These are phyloP conservation scores for Cicer arietinum DNA, from an alignment of 306 rosid genomes.

Conservation along the genomic window DNA sequence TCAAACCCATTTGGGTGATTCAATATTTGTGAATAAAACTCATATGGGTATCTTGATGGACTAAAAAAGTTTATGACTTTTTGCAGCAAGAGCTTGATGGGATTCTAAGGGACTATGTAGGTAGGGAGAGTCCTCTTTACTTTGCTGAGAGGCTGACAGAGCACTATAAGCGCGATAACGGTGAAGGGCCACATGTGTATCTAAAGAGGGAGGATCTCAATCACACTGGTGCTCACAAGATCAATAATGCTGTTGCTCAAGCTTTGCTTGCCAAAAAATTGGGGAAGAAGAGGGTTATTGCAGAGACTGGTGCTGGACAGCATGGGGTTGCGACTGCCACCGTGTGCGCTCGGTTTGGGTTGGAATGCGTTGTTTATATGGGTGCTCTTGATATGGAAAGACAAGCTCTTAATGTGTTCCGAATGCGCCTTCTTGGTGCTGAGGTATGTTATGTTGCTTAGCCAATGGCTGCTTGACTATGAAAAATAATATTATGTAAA, in stretches of 20 bases:
- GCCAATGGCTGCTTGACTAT: neutral
- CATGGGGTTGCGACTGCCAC: constrained; percentile 99
- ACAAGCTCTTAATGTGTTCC: constrained; percentile 86
- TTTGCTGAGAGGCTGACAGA: constrained; percentile 89
- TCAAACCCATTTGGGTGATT: neutral
- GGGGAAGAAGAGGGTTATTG: constrained; percentile 83
- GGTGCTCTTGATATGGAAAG: constrained; percentile 98
- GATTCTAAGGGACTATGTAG: constrained; percentile 84
- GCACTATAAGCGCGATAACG: constrained; percentile 66
- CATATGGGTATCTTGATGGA: neutral
- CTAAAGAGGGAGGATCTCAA: constrained; percentile 95
- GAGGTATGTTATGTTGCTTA: constrained; percentile 70
- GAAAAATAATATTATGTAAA: neutral
- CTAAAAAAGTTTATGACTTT: constrained; percentile 30
- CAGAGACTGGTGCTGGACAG: constrained; percentile 97
- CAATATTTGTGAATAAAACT: neutral
- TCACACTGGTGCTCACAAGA: constrained; percentile 96
- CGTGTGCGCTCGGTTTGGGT: constrained; percentile 86
- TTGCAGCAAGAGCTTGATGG: constrained; percentile 72
- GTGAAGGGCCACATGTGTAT: constrained; percentile 83
- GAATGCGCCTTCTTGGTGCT: constrained; percentile 93
- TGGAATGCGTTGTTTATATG: constrained; percentile 86
- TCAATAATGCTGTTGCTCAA: constrained; percentile 90
- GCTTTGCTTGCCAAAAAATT: constrained; percentile 84
- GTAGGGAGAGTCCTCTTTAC: constrained; percentile 94